Conservation (phyloP, 176 grass and related monocot genomes). For the Carex cristatella region DNA sequence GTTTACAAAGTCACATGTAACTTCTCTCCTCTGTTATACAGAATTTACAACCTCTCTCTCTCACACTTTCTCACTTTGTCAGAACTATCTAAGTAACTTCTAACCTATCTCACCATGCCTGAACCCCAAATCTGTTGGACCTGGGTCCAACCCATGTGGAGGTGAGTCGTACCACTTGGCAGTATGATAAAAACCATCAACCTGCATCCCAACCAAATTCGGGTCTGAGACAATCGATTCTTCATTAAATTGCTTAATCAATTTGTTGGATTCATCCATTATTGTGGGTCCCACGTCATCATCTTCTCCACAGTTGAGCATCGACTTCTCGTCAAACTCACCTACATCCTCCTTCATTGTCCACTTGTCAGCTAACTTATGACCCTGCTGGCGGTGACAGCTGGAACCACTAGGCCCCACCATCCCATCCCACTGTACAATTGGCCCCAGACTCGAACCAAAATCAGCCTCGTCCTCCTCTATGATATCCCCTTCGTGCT, state of each 20-base stretch:
- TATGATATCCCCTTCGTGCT: conserved; percentile 88
- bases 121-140: conserved; percentile 50
- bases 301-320: conserved; percentile 80
- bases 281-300: conserved; percentile 30
- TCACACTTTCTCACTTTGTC: conserved; percentile 17
- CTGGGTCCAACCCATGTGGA: conserved; percentile 60
- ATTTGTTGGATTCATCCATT: conserved; percentile 68
- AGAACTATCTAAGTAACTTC: conserved; percentile 13
- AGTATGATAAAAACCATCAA: conserved; percentile 82
- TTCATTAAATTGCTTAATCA: conserved; percentile 79
- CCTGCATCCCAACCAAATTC: conserved; percentile 69
- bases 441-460: conserved; percentile 71
- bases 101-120: conserved; percentile 69
- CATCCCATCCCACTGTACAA: conserved; percentile 88
- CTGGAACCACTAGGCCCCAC: conserved; percentile 63
- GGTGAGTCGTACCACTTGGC: conserved; percentile 97
- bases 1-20: conserved; percentile 25
- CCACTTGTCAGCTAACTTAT: conserved; percentile 86
- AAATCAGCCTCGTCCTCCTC: conserved; percentile 89
- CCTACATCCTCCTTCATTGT: conserved; percentile 78
- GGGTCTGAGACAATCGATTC: conserved; percentile 66
- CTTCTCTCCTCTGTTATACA: conserved; percentile 62
- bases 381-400: conserved; percentile 71
- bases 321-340: conserved; percentile 87
- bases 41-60: conserved; percentile 74